Evolutionary conservation across 192 early-diverging fungal species (phyloP).

Genomic region (Backusella parvicylindrica): DNA sequence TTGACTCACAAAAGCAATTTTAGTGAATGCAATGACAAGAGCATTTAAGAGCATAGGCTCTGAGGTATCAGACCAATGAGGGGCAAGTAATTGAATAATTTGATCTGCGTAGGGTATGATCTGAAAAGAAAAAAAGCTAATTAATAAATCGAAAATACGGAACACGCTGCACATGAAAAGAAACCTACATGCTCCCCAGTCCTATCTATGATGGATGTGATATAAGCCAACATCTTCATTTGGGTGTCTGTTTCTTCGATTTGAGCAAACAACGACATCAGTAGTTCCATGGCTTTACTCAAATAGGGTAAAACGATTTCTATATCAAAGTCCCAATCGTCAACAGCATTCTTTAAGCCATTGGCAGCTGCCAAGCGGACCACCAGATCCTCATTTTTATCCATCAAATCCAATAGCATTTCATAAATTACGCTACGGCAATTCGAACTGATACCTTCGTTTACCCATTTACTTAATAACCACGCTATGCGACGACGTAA

Average conservation of each 20-base stretch:
- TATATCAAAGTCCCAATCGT: slow-evolving; percentile 88
- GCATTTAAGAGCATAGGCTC: slow-evolving; percentile 81
- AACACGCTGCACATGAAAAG: neutral
- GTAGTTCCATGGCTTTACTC: slow-evolving; percentile 49
- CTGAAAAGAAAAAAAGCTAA: slow-evolving; percentile 19
- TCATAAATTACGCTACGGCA: slow-evolving; percentile 66
- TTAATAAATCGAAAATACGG: neutral
- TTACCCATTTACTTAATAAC: slow-evolving; percentile 85
- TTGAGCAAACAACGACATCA: slow-evolving; percentile 58
- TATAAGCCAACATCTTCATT: slow-evolving; percentile 69
- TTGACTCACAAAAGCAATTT: slow-evolving; percentile 57
- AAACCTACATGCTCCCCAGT: slow-evolving; percentile 58
- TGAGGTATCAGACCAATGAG: slow-evolving; percentile 73
- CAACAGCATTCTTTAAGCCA: slow-evolving; percentile 63
- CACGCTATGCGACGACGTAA: slow-evolving; percentile 70
- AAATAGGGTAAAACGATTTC: slow-evolving; percentile 65
- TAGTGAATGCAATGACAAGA: slow-evolving; percentile 73
- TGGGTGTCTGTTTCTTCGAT: slow-evolving; percentile 73
- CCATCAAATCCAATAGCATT: slow-evolving; percentile 65
- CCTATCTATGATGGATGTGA: slow-evolving; percentile 74
- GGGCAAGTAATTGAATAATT: slow-evolving; percentile 73
- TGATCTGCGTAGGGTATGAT: slow-evolving; percentile 70
- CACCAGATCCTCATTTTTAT: slow-evolving; percentile 69
- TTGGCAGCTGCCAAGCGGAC: slow-evolving; percentile 76
- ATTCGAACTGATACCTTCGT: slow-evolving; percentile 65